Evolutionary conservation across 2,329 filamentous ascomycete genomes (phyloP).

Genomic region (Cordyceps fumosorosea): DNA sequence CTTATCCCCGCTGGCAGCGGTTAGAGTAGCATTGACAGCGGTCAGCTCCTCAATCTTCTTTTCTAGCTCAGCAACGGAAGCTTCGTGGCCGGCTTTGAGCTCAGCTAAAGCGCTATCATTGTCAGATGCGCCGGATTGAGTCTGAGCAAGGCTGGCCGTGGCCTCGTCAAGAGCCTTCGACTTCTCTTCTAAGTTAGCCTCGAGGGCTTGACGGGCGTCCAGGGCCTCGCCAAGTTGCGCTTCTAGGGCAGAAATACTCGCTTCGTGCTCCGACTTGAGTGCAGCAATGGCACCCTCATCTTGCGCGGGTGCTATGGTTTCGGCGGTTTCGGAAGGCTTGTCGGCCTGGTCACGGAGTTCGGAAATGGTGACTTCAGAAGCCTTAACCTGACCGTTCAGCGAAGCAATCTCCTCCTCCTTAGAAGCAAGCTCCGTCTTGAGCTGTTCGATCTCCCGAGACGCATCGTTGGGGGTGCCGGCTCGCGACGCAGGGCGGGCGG

Average conservation of each 20-base stretch:
- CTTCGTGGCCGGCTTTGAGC: conserved; percentile 44
- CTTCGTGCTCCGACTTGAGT: conserved; percentile 44
- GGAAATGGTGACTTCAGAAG: conserved; percentile 49
- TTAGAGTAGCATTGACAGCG: conserved; percentile 38
- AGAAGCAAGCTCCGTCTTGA: conserved; percentile 52
- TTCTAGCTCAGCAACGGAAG: conserved; percentile 42
- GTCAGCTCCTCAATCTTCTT: conserved; percentile 48
- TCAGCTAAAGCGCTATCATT: conserved; percentile 45
- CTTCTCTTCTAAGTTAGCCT: conserved; percentile 41
- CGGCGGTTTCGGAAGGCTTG: conserved; percentile 32
- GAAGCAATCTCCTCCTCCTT: conserved; percentile 52
- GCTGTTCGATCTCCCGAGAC: conserved; percentile 51
- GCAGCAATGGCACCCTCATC: conserved; percentile 37
- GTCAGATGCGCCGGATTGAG: conserved; percentile 27
- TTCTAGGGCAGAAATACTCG: conserved; percentile 41
- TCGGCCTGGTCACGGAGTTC: conserved; percentile 46
- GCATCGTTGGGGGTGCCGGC: conserved; percentile 34
- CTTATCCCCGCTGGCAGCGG: conserved; percentile 38
- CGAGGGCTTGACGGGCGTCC: conserved; percentile 41
- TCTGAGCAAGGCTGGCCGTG: conserved; percentile 40
- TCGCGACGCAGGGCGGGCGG: conserved; percentile 33
- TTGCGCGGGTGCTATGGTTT: conserved; percentile 31
- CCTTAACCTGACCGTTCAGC: conserved; percentile 49
- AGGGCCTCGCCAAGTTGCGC: conserved; percentile 42
- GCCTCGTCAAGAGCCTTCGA: conserved; percentile 34